Conservation (phyloP, 768 basidiomycete genomes). For the Cystobasidium ongulense region DNA sequence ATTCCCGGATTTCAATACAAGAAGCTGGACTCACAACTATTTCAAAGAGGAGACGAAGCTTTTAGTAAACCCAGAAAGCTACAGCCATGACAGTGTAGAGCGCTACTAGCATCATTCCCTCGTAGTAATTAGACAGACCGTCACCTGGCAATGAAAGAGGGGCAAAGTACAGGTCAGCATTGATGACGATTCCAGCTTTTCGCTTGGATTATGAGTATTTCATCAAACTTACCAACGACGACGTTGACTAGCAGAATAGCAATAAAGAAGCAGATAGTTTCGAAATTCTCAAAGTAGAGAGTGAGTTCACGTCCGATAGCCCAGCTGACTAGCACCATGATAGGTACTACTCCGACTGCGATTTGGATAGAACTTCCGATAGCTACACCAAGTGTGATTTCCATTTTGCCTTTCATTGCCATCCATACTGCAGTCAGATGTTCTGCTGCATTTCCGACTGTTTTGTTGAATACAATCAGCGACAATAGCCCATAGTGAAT, state of each 20-base stretch:
- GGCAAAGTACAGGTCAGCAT: neutral
- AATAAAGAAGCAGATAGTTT: conserved; percentile 78
- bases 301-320: conserved; percentile 48
- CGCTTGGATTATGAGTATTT: neutral
- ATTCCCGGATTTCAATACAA: too few species aligned
- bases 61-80: conserved; percentile 28
- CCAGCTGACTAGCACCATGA: conserved; percentile 85
- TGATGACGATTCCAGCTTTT: too few species aligned
- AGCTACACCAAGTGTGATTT: conserved; percentile 59
- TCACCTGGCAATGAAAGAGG: conserved; percentile 46
- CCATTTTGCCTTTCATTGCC: conserved; percentile 69
- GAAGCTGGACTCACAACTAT: neutral
- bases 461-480: neutral
- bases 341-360: conserved; percentile 54
- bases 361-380: conserved; percentile 47
- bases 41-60: neutral
- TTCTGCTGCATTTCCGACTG: conserved; percentile 52
- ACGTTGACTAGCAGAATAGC: conserved; percentile 82
- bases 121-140: conserved; percentile 85
- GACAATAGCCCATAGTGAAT: conserved; percentile 55
- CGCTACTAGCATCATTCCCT: conserved; percentile 58
- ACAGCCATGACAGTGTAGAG: conserved; percentile 33
- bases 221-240: conserved; percentile 52
- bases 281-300: conserved; percentile 76
- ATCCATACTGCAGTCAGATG: conserved; percentile 72